phyloP scores from a whole-genome alignment of 495 filamentous ascomycete genomes.

The Amniculicola lignicola region DNA sequence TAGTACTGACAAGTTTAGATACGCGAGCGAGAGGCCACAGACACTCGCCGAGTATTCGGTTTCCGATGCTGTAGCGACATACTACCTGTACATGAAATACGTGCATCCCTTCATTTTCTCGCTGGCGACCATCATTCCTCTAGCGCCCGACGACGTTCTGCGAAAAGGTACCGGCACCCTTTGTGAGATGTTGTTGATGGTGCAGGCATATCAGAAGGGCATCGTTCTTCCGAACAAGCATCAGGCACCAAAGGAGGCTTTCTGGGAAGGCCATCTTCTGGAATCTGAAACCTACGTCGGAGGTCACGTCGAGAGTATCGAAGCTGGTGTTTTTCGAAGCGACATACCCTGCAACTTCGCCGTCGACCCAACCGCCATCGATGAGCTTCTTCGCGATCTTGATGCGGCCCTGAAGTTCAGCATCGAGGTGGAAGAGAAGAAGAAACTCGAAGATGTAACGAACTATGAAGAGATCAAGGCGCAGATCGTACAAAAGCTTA shows the following conservation, averaged over 20 bases:
- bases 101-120: constrained; percentile 99
- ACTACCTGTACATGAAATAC: constrained; percentile 99
- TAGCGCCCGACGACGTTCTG: constrained; percentile 87
- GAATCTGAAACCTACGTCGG: constrained; percentile 98
- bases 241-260: constrained; percentile 80
- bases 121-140: constrained; percentile 90
- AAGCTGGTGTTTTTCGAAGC: constrained; percentile 93
- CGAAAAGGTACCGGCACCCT: constrained; percentile 96
- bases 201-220: constrained; percentile 87
- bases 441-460: constrained; percentile 80
- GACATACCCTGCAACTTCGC: constrained; percentile 93
- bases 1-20: constrained; percentile 39
- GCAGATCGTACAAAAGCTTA: constrained; percentile 71
- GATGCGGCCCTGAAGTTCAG: constrained; percentile 90
- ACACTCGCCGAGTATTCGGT: constrained; percentile 96
- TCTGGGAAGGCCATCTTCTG: constrained; percentile 94
- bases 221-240: constrained; percentile 98
- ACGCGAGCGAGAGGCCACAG: constrained; percentile 88
- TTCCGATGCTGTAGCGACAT: constrained; percentile 97
- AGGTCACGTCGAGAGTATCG: constrained; percentile 98
- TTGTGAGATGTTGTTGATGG: constrained; percentile 99
- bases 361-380: constrained; percentile 79
- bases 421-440: constrained; percentile 91
- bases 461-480: constrained; percentile 92
- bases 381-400: constrained; percentile 81